Evolutionary conservation across 2,329 filamentous ascomycete genomes (phyloP).

Genomic region (Aspergillus ochraceus): DNA sequence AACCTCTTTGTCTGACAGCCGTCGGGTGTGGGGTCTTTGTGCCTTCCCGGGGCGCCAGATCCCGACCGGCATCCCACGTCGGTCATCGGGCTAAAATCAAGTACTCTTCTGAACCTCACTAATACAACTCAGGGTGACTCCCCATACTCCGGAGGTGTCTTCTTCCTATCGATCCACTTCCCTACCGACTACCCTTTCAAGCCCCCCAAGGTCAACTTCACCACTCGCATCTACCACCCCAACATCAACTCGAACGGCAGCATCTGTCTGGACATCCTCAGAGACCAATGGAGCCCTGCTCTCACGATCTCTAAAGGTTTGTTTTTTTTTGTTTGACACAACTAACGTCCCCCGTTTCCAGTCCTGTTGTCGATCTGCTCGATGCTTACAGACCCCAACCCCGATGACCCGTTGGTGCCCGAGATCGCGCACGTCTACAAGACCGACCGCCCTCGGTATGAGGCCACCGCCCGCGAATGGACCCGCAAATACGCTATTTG

Average conservation of each 20-base stretch:
- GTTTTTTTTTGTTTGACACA: neutral
- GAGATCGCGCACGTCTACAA: slow-evolving; percentile 99
- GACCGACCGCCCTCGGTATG: slow-evolving; percentile 93
- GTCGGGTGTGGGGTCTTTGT: neutral
- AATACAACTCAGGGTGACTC: slow-evolving; percentile 72
- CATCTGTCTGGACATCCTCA: slow-evolving; percentile 96
- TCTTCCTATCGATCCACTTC: slow-evolving; percentile 99
- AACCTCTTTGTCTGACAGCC: slow-evolving; percentile 7
- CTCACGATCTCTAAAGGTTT: slow-evolving; percentile 97
- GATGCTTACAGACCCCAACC: slow-evolving; percentile 99
- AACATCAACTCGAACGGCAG: slow-evolving; percentile 99
- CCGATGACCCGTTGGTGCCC: slow-evolving; percentile 95
- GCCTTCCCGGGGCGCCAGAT: neutral
- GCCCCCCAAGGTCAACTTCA: slow-evolving; percentile 99
- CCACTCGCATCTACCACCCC: slow-evolving; percentile 98
- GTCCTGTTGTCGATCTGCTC: slow-evolving; percentile 98
- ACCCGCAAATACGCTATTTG: slow-evolving; percentile 98
- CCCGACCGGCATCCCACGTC: neutral
- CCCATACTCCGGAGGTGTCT: slow-evolving; percentile 96
- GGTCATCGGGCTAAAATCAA: neutral
- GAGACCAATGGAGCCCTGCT: slow-evolving; percentile 98
- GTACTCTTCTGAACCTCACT: slow-evolving; percentile 18
- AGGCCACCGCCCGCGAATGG: slow-evolving; percentile 96
- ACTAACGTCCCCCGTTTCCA: slow-evolving; percentile 39
- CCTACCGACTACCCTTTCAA: slow-evolving; percentile 99